phyloP scores from a whole-genome alignment of 495 filamentous ascomycete genomes.

The Podospora fimiseda region DNA sequence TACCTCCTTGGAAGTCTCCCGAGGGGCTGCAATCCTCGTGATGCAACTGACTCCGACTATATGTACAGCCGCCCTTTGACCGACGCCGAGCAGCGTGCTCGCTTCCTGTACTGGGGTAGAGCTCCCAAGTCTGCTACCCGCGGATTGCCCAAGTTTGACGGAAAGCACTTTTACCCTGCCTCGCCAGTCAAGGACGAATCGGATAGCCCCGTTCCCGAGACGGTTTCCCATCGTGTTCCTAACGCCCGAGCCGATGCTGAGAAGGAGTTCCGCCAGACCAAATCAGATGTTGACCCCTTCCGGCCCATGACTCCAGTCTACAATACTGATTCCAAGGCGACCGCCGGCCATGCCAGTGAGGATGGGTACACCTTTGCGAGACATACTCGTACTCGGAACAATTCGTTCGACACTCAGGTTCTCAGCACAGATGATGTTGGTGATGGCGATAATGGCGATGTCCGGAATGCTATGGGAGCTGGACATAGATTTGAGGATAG shows the following conservation, averaged over 20 bases:
- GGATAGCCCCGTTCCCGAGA: background rate
- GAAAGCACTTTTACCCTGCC: slow-evolving; percentile 50
- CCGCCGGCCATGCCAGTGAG: slow-evolving; percentile 10
- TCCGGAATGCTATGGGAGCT: background rate
- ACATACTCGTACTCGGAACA: slow-evolving; percentile 9
- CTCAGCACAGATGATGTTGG: slow-evolving; percentile 15
- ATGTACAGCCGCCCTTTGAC: slow-evolving; percentile 43
- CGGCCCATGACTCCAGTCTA: slow-evolving; percentile 24
- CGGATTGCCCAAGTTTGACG: slow-evolving; percentile 52
- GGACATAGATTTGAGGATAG: slow-evolving; percentile 15
- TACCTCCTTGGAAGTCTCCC: slow-evolving; percentile 42
- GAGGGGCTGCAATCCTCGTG: slow-evolving; percentile 29
- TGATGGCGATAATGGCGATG: background rate
- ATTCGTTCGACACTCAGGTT: slow-evolving; percentile 19
- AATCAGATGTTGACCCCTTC: slow-evolving; percentile 34
- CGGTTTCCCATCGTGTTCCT: slow-evolving; percentile 4
- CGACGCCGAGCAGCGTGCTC: slow-evolving; percentile 42
- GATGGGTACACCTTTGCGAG: slow-evolving; percentile 13
- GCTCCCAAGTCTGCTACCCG: slow-evolving; percentile 32
- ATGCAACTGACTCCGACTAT: slow-evolving; percentile 32
- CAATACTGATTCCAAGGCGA: slow-evolving; percentile 16
- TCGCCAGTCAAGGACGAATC: slow-evolving; percentile 38
- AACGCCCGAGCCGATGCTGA: slow-evolving; percentile 9
- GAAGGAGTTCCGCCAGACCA: slow-evolving; percentile 17
- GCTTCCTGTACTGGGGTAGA: slow-evolving; percentile 46